Conservation (phyloP, 1,284 basidiomycete species). For the Coniferiporia weirii region DNA sequence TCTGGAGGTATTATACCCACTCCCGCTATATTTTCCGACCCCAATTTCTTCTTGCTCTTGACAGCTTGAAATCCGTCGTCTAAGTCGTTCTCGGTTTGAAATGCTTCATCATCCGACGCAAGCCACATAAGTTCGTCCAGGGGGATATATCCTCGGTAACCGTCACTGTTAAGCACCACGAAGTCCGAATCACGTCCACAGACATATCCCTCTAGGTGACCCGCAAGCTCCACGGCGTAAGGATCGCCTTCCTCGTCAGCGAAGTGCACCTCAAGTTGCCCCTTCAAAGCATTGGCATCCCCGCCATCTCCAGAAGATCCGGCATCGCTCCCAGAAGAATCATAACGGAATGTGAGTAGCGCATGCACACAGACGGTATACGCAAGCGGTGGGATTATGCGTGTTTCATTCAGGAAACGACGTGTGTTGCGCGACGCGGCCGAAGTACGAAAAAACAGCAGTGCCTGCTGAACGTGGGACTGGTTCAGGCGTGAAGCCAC, state of each 20-base stretch:
- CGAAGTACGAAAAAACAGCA: slow-evolving; percentile 85
- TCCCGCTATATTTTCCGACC: slow-evolving; percentile 27
- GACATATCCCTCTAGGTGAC: slow-evolving; percentile 67
- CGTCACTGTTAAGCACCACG: slow-evolving; percentile 68
- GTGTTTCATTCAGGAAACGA: slow-evolving; percentile 67
- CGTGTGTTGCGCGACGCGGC: slow-evolving; percentile 58
- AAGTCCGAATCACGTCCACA: slow-evolving; percentile 81
- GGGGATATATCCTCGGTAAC: slow-evolving; percentile 74
- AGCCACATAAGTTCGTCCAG: slow-evolving; percentile 77
- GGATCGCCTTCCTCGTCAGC: slow-evolving; percentile 88
- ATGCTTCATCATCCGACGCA: slow-evolving; percentile 28
- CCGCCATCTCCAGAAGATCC: not conserved
- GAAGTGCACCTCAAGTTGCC: slow-evolving; percentile 51
- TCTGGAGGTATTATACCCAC: slow-evolving; percentile 54
- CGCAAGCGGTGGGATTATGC: slow-evolving; percentile 71
- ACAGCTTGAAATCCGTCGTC: slow-evolving; percentile 49
- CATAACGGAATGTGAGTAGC: slow-evolving; percentile 39
- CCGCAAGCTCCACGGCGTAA: slow-evolving; percentile 79
- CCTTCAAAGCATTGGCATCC: slow-evolving; percentile 23
- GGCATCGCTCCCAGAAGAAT: slow-evolving; percentile 22
- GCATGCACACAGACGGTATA: slow-evolving; percentile 60
- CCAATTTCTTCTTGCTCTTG: slow-evolving; percentile 40
- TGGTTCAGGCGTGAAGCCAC: slow-evolving; percentile 54
- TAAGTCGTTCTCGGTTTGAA: slow-evolving; percentile 29
- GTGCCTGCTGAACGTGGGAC: slow-evolving; percentile 54